Conservation (phyloP, 2,329 filamentous ascomycete genomes). For the Annulohypoxylon truncatum region DNA sequence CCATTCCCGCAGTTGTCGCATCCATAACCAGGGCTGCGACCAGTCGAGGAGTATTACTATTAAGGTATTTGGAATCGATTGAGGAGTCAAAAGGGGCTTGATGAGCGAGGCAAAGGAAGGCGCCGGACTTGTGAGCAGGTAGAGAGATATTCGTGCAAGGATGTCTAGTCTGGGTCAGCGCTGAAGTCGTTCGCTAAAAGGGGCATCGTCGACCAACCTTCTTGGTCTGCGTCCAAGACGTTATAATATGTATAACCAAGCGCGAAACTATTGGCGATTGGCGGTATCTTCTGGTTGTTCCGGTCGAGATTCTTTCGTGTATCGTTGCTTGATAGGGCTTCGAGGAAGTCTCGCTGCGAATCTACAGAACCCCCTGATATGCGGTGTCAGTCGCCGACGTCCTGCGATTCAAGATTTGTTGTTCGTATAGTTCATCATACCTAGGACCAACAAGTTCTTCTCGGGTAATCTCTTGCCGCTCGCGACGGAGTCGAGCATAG, state of each 20-base stretch:
- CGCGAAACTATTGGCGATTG: conserved; percentile 91
- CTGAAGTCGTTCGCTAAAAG: conserved; percentile 41
- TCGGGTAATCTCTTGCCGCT: conserved; percentile 90
- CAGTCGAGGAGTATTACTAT: conserved; percentile 95
- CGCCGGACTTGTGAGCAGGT: conserved; percentile 87
- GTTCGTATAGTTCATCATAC: conserved; percentile 56
- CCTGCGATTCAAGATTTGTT: background rate
- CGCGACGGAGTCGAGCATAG: conserved; percentile 89
- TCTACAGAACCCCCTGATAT: conserved; percentile 80
- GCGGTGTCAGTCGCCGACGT: conserved; percentile 47
- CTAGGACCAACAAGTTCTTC: conserved; percentile 89
- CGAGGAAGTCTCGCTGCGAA: conserved; percentile 86
- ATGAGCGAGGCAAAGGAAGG: conserved; percentile 85
- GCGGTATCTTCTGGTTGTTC: conserved; percentile 71
- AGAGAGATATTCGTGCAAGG: conserved; percentile 87
- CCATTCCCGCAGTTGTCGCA: conserved; percentile 90
- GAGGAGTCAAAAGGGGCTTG: conserved; percentile 83
- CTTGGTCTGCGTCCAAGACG: conserved; percentile 91
- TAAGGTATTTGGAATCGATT: conserved; percentile 86
- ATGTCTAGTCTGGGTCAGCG: conserved; percentile 70
- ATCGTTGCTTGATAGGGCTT: conserved; percentile 68
- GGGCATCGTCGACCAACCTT: conserved; percentile 71
- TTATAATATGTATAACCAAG: conserved; percentile 96
- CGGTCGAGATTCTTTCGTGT: conserved; percentile 65
- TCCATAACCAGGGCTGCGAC: conserved; percentile 93